Base-by-base conservation (phyloP, 2,329 filamentous ascomycete genomes). In the Colletotrichum chlorophyti region DNA sequence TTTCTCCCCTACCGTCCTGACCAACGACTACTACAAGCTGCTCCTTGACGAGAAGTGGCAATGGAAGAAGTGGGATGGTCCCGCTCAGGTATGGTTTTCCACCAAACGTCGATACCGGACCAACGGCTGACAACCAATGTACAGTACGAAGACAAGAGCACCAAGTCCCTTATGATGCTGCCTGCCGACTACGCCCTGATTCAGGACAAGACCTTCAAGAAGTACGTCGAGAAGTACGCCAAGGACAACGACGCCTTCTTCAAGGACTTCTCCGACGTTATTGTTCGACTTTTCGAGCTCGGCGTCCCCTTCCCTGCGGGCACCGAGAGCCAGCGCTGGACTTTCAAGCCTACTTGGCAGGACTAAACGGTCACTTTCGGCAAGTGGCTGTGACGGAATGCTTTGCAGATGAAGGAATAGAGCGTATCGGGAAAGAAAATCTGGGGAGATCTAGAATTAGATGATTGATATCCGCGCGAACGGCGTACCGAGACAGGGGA, bases 121-220 rank as follows among this genome's bases (percentile, higher is more conserved):
- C n/a, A 15, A 29, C 12, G n/a, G 35, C 37, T 34, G 21, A 40
- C 26, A 7, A 32, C 3, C 19, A 34, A 23, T 59, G 29, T 61
- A 64, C 58, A 96, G 84, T 94, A 89, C 73, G 88, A 96, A 79
- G 93, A 98, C 79, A 90, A 91, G 79, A 85, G 82, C 70, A 91
- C 89, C 69, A 93, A 96, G 85, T 83, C 83, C 37, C 80, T 98
- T 68, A 98, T 99, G 95, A 98, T 99, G 94, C 81, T 99, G 75
- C 95, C 95, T 50, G 90, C 92, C 64, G 94, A 99, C 71, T 87
- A 96, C 78, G 90, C 89, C 54, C 82, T 98, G 54, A 79, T 96
- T 70, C 85, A 93, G 79, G 94, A 98, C 79, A 94, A 94, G 84
- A 82, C 81, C 65, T 96, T 98, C 83, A 87, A 84, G 77, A 80